These are phyloP conservation scores for Schoenoplectus triqueter DNA, from an alignment of 202 grass and related monocot species.

Conservation along the genomic window DNA sequence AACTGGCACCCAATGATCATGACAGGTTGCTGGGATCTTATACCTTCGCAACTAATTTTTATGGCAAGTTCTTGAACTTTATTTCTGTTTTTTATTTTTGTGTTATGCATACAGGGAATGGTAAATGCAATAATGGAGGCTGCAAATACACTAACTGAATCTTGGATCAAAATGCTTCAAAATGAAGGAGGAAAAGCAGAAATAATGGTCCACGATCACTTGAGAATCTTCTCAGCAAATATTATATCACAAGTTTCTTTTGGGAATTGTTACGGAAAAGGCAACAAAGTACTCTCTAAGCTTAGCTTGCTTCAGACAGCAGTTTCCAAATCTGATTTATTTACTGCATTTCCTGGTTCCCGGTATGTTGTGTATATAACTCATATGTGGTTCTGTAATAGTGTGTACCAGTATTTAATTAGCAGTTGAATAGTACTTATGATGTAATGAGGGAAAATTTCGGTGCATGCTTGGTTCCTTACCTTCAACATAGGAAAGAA, in stretches of 20 bases:
- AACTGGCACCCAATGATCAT: too few species aligned
- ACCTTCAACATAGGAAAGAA: neutral
- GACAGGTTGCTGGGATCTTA: too few species aligned
- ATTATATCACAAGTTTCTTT: conserved; percentile 68
- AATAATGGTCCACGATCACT: conserved; percentile 56
- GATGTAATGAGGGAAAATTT: neutral
- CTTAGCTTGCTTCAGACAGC: conserved; percentile 52
- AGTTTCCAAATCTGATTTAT: conserved; percentile 42
- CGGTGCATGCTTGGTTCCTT: neutral
- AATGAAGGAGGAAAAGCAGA: conserved; percentile 42
- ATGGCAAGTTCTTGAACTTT: neutral
- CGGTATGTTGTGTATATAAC: conserved; percentile 19
- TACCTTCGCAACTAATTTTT: neutral
- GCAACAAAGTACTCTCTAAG: conserved; percentile 63
- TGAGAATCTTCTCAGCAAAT: conserved; percentile 64
- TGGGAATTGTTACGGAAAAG: conserved; percentile 56
- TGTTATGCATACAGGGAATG: conserved; percentile 52
- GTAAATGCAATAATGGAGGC: conserved; percentile 58
- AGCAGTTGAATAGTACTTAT: neutral
- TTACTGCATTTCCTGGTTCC: neutral
- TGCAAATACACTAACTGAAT: conserved; percentile 44
- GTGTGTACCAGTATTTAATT: neutral
- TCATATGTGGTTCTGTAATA: neutral
- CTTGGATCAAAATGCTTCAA: conserved; percentile 57
- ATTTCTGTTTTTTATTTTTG: neutral